Evolutionary conservation across 139 green algal genomes (phyloP), one percentile per base, ranked within the genome.

Genomic region (Astrephomene gubernaculifera): DNA sequence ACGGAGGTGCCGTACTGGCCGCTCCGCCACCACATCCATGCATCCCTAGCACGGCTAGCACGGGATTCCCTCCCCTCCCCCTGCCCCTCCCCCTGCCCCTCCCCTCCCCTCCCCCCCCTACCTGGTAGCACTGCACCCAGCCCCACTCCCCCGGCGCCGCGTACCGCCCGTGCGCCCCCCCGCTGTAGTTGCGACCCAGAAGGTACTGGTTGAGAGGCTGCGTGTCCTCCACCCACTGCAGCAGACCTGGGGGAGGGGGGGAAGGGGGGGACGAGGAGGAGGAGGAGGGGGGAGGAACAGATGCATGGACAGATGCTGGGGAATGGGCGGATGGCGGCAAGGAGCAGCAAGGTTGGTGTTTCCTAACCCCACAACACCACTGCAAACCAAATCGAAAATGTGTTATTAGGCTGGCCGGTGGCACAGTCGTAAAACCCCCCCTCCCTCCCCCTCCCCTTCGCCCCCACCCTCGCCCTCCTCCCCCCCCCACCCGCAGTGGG

Each of bases 191-290:
- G 43, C 31, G 54, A 1, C 87, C 87, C 24, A 88, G 22, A 14
- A 93, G 87, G 79, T 90, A 91, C 25, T 85, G 49, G 21, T 64
- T 71, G 49, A 93, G 69, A 10, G 93, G 88, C 54, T 93, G 76
- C 0, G 97, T 99, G 75, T 96, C 79, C 60, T 99, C 91, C 52
- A 99, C 96, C 97, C 97, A 99, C 89, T 99, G 91, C 63, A 99
- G 65, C 49, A 99, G 81, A 35, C 97, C 97, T 21, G 93, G 88
- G 43, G 43, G 44, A 25, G 35, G 17, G 71, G 1, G 19, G 31
- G 31, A 36, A 39, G 2, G 35, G 71, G 43, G 35, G 71, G 31
- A 22, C 45, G 21, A 63, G 29, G 49, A 17, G 12, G 49, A 57
- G 49, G 49, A 35, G 2, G 60, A 7, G 9, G 60, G 60, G 14